phyloP scores from a whole-genome alignment of 768 basidiomycete species.

The Suillus weaverae region DNA sequence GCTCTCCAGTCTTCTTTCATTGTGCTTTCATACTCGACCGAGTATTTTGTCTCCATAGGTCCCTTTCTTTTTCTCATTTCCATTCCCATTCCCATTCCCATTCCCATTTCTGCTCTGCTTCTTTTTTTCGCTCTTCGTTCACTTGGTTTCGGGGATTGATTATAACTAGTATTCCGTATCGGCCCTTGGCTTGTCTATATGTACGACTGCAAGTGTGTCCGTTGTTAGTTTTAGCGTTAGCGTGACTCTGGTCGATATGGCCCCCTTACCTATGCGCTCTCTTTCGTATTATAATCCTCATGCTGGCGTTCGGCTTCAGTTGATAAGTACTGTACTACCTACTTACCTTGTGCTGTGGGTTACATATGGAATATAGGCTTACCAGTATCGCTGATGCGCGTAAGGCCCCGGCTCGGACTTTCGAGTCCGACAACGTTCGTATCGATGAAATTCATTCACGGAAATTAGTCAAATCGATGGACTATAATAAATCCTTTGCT shows the following conservation, averaged over 20 bases:
- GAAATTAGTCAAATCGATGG: too few relatives aligned
- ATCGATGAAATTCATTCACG: too few relatives aligned
- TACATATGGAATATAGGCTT: slow-evolving; percentile 2
- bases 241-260: slow-evolving; percentile 3
- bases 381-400: not conserved
- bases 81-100: slow-evolving; percentile 7
- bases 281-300: slow-evolving; percentile 4
- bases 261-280: slow-evolving; percentile 8
- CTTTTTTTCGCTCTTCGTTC: slow-evolving; percentile 8
- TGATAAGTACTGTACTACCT: slow-evolving; percentile 6
- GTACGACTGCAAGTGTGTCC: slow-evolving; percentile 18
- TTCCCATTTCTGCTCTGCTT: slow-evolving; percentile 3
- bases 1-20: slow-evolving; percentile 13
- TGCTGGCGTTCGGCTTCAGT: slow-evolving; percentile 5
- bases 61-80: slow-evolving; percentile 12
- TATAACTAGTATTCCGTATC: slow-evolving; percentile 26
- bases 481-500: too few relatives aligned
- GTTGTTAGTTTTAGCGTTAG: slow-evolving; percentile 1
- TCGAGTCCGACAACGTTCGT: too few relatives aligned
- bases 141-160: slow-evolving; percentile 13
- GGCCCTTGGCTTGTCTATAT: slow-evolving; percentile 29
- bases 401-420: not conserved
- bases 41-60: slow-evolving; percentile 30
- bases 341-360: slow-evolving; percentile 7
- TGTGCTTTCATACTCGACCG: slow-evolving; percentile 13